These are phyloP conservation scores for Euphorbia schlechtendalii DNA, from an alignment of 441 rosid genomes.

Conservation along the genomic window DNA sequence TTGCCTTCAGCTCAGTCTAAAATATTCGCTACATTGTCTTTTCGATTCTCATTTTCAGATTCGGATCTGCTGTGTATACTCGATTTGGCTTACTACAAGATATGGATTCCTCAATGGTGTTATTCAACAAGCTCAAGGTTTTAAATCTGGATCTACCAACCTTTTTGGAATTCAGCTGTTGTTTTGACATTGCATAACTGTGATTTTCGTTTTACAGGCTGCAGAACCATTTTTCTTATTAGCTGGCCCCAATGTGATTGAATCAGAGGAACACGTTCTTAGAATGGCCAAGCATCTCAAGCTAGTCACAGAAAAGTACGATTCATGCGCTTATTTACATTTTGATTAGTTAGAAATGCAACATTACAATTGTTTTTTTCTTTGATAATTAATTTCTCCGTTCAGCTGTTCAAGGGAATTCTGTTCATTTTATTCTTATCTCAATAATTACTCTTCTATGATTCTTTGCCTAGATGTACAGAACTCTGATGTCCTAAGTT, in stretches of 20 bases:
- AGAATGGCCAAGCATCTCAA: conserved; percentile 69
- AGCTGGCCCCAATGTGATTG: conserved; percentile 93
- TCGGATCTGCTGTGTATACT: not conserved
- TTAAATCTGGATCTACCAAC: not conserved
- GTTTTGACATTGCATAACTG: not conserved
- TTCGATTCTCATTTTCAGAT: not conserved
- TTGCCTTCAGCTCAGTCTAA: not conserved
- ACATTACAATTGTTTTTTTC: not conserved
- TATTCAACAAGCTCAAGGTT: conserved; percentile 65
- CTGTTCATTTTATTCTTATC: not conserved
- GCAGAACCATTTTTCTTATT: conserved; percentile 78
- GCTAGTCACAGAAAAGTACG: conserved; percentile 55
- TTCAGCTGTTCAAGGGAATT: not conserved
- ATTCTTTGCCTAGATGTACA: not conserved
- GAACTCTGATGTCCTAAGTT: not conserved
- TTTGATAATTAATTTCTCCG: not conserved
- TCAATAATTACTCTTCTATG: conserved; percentile 4
- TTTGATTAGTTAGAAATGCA: not conserved
- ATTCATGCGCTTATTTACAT: not conserved
- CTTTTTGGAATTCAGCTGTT: not conserved
- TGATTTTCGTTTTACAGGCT: conserved; percentile 32
- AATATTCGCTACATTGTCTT: not conserved
- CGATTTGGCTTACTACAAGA: conserved; percentile 1
- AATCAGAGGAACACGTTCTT: conserved; percentile 77
- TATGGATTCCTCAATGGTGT: conserved; percentile 43